These are phyloP conservation scores for Tephrocybe rancida DNA, from an alignment of 768 basidiomycete species.

Conservation along the genomic window DNA sequence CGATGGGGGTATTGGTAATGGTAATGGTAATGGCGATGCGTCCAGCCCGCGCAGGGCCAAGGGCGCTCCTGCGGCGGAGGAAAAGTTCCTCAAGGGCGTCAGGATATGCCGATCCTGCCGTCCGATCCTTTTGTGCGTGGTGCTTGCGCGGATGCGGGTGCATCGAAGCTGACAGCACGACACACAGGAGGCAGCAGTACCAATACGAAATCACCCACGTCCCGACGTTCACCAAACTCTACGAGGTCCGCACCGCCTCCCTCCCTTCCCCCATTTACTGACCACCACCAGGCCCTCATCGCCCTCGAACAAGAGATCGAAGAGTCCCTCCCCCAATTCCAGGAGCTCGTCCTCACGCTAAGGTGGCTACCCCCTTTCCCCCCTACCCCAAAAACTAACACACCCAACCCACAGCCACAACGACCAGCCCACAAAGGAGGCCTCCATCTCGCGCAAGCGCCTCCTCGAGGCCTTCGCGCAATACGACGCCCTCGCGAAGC, in stretches of 20 bases:
- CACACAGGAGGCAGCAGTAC: constrained; percentile 75
- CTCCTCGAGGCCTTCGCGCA: constrained; percentile 85
- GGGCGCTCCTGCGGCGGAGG: constrained; percentile 55
- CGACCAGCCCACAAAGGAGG: constrained; percentile 66
- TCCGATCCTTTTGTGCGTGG: constrained; percentile 72
- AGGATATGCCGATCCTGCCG: constrained; percentile 87
- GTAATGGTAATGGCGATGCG: constrained; percentile 27
- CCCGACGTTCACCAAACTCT: constrained; percentile 68
- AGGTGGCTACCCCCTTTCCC: constrained; percentile 43
- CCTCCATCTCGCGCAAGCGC: constrained; percentile 71
- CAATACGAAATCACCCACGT: constrained; percentile 59
- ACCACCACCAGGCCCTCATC: constrained; percentile 57
- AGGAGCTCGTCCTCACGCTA: constrained; percentile 77
- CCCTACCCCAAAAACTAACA: background rate
- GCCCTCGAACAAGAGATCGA: constrained; percentile 88
- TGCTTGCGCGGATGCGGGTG: background rate
- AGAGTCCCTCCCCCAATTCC: constrained; percentile 82
- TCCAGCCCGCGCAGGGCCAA: constrained; percentile 42
- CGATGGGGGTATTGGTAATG: no score
- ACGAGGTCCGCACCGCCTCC: constrained; percentile 51
- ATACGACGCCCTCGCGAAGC: constrained; percentile 88
- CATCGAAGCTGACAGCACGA: constrained; percentile 2
- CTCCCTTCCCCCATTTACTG: background rate
- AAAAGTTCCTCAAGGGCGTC: constrained; percentile 88
- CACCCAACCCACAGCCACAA: constrained; percentile 31